Conservation (phyloP, 2,329 filamentous ascomycete species). For the Colletotrichum lindemuthianum region DNA sequence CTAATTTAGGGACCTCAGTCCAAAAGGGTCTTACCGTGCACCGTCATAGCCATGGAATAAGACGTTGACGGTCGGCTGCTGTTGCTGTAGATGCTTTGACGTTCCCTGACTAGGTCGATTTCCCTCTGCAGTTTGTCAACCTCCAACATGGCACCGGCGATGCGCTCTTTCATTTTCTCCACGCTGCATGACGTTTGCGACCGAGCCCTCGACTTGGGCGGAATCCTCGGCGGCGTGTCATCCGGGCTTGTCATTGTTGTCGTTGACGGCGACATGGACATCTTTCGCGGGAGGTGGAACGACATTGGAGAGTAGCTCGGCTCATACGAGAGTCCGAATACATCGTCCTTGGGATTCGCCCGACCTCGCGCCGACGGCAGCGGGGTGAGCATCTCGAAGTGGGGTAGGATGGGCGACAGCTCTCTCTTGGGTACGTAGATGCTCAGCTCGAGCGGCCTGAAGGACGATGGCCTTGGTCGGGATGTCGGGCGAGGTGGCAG, state of each 20-base stretch:
- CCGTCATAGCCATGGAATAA: conserved; percentile 48
- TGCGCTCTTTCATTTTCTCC: conserved; percentile 63
- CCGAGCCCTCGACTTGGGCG: conserved; percentile 56
- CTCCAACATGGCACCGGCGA: conserved; percentile 67
- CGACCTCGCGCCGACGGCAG: conserved; percentile 40
- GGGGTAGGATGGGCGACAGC: conserved; percentile 66
- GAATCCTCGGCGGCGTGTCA: conserved; percentile 52
- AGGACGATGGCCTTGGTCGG: conserved; percentile 48
- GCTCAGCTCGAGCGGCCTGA: conserved; percentile 67
- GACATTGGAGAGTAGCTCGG: conserved; percentile 63
- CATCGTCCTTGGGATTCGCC: conserved; percentile 48
- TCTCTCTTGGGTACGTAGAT: conserved; percentile 58
- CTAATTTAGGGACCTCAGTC: conserved; percentile 10
- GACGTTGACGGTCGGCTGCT: conserved; percentile 63
- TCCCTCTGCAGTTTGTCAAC: conserved; percentile 67
- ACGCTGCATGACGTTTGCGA: conserved; percentile 58
- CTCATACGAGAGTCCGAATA: conserved; percentile 49
- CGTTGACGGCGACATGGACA: conserved; percentile 46
- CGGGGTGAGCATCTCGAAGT: conserved; percentile 54
- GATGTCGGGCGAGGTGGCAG: conserved; percentile 40
- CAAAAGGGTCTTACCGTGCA: conserved; percentile 26
- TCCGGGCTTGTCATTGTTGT: conserved; percentile 37
- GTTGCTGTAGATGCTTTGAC: conserved; percentile 64
- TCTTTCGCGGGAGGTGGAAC: conserved; percentile 64
- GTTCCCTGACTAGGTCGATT: conserved; percentile 69